Base-by-base conservation (phyloP, 2,329 filamentous ascomycete species). In the Ceratocystis alfenasii region DNA sequence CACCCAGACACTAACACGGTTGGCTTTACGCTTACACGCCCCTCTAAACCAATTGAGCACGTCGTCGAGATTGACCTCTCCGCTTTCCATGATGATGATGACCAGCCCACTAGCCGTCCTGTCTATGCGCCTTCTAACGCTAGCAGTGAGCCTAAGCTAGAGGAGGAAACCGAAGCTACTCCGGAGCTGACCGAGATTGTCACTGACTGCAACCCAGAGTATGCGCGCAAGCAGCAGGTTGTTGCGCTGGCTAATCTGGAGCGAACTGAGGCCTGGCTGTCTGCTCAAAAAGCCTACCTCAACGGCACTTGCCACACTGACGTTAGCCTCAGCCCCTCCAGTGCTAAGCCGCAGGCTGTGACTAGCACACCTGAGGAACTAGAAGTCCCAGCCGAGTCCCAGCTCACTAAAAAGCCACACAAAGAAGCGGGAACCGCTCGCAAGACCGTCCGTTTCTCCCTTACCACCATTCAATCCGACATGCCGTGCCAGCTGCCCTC, bases 201-300 rank as follows among this genome's bases (percentile, higher is more conserved):
- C 30, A 63, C 62, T 1, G 86, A 89, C 69, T 90, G 89, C 71
- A 89, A 91, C 69, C 83, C 90, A 66, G 81, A 84, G 68, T 95
- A 95, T 72, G 81, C 86, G 61, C 80, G 82, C 64, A 88, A 90
- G 74, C 83, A 95, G 69, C 82, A 88, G 72, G 79, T 87, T 69
- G 81, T 81, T 55, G 86, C 89, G 6, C 78, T 86, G 22, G 83
- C 82, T n/a, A 90, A 92, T 71, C 77, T 94, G 63, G 89, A 94
- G 74, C 86, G 91, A 69, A 97, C 93, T 3, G 87, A 89, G 71
- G 76, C 89, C 57, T 97, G 93, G 93, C 82, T 97, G 36, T 79
- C 85, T 70, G 88, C 90, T 6, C 93, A 97, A 74, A 86, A 86
- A 66, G 81, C 85, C 15, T 94, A 95, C 71, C 81, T 93, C 66